A percentile compares a stretch with the other conserved stretches of the same genome.
phyloP scores from a whole-genome alignment of 163 green algal genomes.

The Chlorella variabilis region DNA sequence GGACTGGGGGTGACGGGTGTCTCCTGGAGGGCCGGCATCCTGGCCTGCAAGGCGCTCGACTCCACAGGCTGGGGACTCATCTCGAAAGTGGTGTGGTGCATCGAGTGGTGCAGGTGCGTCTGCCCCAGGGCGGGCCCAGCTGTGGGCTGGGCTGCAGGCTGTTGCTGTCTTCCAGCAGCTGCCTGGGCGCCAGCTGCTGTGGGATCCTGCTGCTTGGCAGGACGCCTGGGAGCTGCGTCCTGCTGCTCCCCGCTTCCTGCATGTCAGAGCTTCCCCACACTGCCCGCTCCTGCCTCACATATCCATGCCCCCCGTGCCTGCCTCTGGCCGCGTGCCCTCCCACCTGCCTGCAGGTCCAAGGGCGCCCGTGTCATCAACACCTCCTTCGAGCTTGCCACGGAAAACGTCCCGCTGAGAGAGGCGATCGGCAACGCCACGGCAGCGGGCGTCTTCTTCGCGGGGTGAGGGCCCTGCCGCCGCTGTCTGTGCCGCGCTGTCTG shows the following conservation, averaged over 20 bases:
- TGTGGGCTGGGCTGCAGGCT: no score
- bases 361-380: conserved; percentile 42
- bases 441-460: conserved; percentile 20
- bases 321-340: no score
- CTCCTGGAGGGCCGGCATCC: conserved; percentile 6
- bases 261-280: no score
- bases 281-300: no score
- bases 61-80: conserved; percentile 9
- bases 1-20: conserved; percentile 18
- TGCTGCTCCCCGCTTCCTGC: no score
- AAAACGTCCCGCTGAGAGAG: conserved; percentile 23
- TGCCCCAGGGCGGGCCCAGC: no score
- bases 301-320: no score
- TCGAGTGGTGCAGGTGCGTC: conserved; percentile 16
- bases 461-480: neutral
- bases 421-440: conserved; percentile 24
- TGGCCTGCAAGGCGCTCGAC: conserved; percentile 41
- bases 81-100: conserved; percentile 18
- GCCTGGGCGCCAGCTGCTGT: no score
- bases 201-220: no score
- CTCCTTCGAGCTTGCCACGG: conserved; percentile 19
- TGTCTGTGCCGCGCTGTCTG: neutral
- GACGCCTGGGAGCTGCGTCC: no score
- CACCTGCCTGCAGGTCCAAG: conserved; percentile 6
- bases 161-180: no score